Evolutionary conservation across 2,329 filamentous ascomycete species (phyloP).

Genomic region (Diplodia scrobiculata): DNA sequence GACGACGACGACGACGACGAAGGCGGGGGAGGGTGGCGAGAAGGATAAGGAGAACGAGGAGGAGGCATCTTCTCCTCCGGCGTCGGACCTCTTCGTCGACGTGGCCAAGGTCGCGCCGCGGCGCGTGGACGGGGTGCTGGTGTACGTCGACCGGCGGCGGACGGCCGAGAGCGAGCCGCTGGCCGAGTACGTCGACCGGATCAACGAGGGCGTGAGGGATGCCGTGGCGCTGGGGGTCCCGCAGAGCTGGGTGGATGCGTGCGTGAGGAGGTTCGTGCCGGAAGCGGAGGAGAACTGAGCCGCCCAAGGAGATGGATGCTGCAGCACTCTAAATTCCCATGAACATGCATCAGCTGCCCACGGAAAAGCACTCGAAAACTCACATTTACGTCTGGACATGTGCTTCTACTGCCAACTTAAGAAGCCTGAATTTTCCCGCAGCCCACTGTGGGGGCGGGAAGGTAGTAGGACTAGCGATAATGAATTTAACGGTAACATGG

Average conservation of each 20-base stretch:
- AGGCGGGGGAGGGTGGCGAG: neutral
- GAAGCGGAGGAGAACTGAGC: neutral
- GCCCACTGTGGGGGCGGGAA: no score
- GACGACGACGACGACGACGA: neutral
- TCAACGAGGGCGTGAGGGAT: slow-evolving; percentile 66
- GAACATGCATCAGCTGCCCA: no score
- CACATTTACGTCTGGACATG: no score
- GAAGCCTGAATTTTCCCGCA: no score
- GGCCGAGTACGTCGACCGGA: slow-evolving; percentile 61
- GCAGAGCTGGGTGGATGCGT: slow-evolving; percentile 55
- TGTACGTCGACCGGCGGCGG: slow-evolving; percentile 60
- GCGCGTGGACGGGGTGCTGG: slow-evolving; percentile 49
- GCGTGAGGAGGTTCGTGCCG: slow-evolving; percentile 58
- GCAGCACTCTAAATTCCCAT: no score
- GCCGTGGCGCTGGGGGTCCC: slow-evolving; percentile 59
- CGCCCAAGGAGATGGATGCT: no score
- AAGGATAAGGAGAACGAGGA: slow-evolving; percentile 33
- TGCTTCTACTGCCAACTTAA: no score
- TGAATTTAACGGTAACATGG: no score
- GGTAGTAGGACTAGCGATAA: no score
- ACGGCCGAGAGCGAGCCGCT: slow-evolving; percentile 46
- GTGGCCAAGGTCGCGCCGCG: neutral
- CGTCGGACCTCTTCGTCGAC: neutral
- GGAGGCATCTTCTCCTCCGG: no score
- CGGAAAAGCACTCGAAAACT: neutral